Percentiles rank a stretch among this genome's conserved stretches.
These are phyloP conservation scores for Lyophyllum shimeji DNA, from an alignment of 768 basidiomycete species.

Conservation along the genomic window DNA sequence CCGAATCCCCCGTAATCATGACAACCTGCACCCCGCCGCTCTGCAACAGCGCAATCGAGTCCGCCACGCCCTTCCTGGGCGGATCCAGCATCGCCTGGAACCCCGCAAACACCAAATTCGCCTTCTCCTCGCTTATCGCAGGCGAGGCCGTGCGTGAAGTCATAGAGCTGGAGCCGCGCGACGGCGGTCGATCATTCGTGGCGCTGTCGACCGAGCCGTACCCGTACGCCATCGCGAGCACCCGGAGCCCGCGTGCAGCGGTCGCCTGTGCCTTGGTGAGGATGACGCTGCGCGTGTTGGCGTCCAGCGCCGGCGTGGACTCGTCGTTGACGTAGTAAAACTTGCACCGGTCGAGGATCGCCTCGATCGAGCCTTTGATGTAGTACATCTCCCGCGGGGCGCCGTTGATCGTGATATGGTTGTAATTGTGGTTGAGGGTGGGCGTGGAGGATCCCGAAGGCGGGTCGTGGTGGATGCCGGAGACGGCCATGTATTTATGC, in stretches of 20 bases:
- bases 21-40: constrained; percentile 91
- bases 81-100: constrained; percentile 97
- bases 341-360: constrained; percentile 81
- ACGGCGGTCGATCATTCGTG: constrained; percentile 16
- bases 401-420: too few species aligned
- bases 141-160: constrained; percentile 30
- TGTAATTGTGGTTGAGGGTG: too few species aligned
- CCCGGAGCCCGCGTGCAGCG: constrained; percentile 76
- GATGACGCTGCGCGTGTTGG: constrained; percentile 66
- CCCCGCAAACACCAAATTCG: constrained; percentile 83
- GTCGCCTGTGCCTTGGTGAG: constrained; percentile 67
- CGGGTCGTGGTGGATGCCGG: constrained; percentile 61
- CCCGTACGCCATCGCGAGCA: constrained; percentile 92
- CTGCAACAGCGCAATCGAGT: constrained; percentile 80
- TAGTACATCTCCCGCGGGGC: constrained; percentile 74
- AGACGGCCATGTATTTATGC: constrained; percentile 90
- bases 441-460: constrained; percentile 17
- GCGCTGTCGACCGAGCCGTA: constrained; percentile 55
- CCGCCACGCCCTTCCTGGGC: constrained; percentile 90
- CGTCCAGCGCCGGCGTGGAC: constrained; percentile 81
- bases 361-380: constrained; percentile 91
- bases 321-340: constrained; percentile 89
- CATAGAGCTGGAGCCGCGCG: constrained; percentile 27
- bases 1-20: constrained; percentile 97
- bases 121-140: constrained; percentile 28